These are phyloP conservation scores for Hyphopichia burtonii DNA, from an alignment of 1,139 yeast species.

Conservation along the genomic window DNA sequence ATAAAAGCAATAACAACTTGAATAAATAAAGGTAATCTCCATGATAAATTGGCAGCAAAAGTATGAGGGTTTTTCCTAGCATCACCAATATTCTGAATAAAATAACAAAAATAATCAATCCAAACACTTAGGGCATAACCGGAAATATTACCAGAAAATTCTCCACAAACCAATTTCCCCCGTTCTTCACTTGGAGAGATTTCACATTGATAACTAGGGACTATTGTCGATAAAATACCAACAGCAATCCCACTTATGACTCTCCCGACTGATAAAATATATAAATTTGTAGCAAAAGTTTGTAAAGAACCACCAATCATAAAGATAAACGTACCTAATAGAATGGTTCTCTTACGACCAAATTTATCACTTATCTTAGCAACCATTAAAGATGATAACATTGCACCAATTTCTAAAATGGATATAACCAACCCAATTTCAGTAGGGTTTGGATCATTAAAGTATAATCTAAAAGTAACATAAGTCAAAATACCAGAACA, in stretches of 20 bases:
- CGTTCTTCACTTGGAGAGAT: slow-evolving; percentile 55
- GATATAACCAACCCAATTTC: slow-evolving; percentile 52
- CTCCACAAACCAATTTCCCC: slow-evolving; percentile 55
- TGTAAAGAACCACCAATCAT: slow-evolving; percentile 53
- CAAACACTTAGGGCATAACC: slow-evolving; percentile 56
- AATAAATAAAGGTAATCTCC: slow-evolving; percentile 52
- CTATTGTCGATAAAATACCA: slow-evolving; percentile 52
- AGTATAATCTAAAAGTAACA: slow-evolving; percentile 43
- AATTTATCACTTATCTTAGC: slow-evolving; percentile 45
- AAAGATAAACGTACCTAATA: slow-evolving; percentile 48
- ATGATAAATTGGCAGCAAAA: slow-evolving; percentile 46
- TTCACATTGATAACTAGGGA: slow-evolving; percentile 57
- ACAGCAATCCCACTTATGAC: slow-evolving; percentile 54
- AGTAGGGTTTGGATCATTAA: slow-evolving; percentile 44
- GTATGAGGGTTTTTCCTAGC: slow-evolving; percentile 36
- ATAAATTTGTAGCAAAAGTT: slow-evolving; percentile 42
- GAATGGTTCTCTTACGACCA: slow-evolving; percentile 50
- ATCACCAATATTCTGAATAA: slow-evolving; percentile 42
- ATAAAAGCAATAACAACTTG: slow-evolving; percentile 49
- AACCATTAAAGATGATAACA: slow-evolving; percentile 46
- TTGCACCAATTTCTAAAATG: slow-evolving; percentile 53
- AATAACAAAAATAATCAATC: slow-evolving; percentile 54
- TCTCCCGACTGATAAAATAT: slow-evolving; percentile 47
- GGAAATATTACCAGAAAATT: slow-evolving; percentile 52
- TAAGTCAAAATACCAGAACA: slow-evolving; percentile 72